These are phyloP conservation scores for Boletales sp. DNA, from an alignment of 768 basidiomycete genomes.

Conservation along the genomic window DNA sequence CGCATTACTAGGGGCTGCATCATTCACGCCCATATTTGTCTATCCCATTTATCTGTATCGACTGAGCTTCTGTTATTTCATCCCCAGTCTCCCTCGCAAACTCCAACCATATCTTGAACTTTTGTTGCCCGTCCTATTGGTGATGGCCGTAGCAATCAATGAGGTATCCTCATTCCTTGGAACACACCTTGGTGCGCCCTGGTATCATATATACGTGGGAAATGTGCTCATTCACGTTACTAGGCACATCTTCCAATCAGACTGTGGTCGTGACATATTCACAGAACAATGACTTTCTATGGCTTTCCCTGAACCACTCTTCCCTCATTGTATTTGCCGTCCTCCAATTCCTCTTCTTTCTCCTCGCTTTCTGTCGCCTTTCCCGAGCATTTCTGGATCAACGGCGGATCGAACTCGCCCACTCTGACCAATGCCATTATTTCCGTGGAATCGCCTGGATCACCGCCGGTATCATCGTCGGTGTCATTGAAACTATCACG, in stretches of 20 bases:
- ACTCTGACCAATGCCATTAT: conserved; percentile 43
- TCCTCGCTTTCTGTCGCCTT: conserved; percentile 57
- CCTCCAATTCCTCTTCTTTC: conserved; percentile 58
- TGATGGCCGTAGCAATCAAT: conserved; percentile 51
- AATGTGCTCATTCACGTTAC: background rate
- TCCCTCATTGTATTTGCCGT: conserved; percentile 57
- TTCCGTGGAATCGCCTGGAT: conserved; percentile 68
- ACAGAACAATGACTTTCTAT: conserved; percentile 34
- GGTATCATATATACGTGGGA: background rate
- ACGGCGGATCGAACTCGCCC: conserved; percentile 46
- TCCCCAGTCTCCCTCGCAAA: conserved; percentile 49
- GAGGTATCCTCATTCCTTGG: conserved; percentile 66
- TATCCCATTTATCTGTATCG: conserved; percentile 62
- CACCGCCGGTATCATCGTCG: conserved; percentile 54
- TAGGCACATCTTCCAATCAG: conserved; percentile 7
- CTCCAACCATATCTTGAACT: conserved; percentile 43
- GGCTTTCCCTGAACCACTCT: conserved; percentile 56
- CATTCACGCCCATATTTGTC: conserved; percentile 62
- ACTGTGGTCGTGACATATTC: conserved; percentile 42
- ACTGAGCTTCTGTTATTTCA: conserved; percentile 49
- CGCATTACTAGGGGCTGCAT: conserved; percentile 41
- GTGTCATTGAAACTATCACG: conserved; percentile 58
- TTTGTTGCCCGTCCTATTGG: conserved; percentile 51
- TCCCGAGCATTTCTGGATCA: conserved; percentile 46
- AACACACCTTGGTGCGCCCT: conserved; percentile 49